phyloP scores from a whole-genome alignment of 768 basidiomycete species.

The Pleurotus giganteus region DNA sequence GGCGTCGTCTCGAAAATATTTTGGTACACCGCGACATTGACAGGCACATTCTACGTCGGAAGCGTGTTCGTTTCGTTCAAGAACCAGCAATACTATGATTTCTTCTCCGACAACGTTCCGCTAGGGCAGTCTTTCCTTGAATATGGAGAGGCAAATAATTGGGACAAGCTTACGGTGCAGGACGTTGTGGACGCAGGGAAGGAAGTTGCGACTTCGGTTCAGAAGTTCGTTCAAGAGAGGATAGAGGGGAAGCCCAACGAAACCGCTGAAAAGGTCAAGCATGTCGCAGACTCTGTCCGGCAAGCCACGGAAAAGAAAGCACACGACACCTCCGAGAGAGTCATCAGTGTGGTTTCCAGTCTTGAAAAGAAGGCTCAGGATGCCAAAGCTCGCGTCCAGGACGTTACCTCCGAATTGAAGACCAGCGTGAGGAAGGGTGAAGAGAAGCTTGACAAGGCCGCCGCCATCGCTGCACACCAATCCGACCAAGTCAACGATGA shows the following conservation, averaged over 20 bases:
- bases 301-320: conserved; percentile 30
- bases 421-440: conserved; percentile 41
- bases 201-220: conserved; percentile 44
- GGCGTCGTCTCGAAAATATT: conserved; percentile 57
- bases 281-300: conserved; percentile 23
- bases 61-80: conserved; percentile 79
- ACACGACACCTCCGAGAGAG: conserved; percentile 36
- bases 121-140: conserved; percentile 75
- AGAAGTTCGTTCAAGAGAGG: conserved; percentile 50
- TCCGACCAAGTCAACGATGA: conserved; percentile 57
- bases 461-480: conserved; percentile 42
- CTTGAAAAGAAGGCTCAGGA: conserved; percentile 18
- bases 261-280: conserved; percentile 31
- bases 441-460: conserved; percentile 33
- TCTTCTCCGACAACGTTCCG: conserved; percentile 82
- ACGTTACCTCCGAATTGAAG: conserved; percentile 44
- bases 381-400: conserved; percentile 43
- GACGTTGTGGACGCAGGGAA: conserved; percentile 55
- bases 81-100: conserved; percentile 77
- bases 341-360: conserved; percentile 22
- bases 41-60: conserved; percentile 78
- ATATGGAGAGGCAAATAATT: conserved; percentile 74
- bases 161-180: conserved; percentile 72
- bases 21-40: conserved; percentile 63
- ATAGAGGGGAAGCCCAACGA: conserved; percentile 39